Conservation (phyloP, 2,329 filamentous ascomycete genomes). For the Madurella fahalii region DNA sequence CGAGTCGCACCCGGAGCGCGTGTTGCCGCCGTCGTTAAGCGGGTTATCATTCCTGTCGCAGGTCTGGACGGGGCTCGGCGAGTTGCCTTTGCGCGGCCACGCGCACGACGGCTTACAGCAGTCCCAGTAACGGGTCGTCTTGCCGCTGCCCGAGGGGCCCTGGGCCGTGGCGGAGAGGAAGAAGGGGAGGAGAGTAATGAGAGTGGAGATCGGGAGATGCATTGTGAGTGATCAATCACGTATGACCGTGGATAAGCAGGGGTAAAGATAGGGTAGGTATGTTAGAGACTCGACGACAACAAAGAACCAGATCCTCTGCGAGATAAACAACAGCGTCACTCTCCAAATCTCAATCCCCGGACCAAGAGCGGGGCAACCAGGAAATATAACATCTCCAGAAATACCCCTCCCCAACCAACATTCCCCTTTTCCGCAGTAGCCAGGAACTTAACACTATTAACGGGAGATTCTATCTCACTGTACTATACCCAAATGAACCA, state of each 20-base stretch:
- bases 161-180: constrained; percentile 24
- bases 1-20: constrained; percentile 35
- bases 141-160: constrained; percentile 26
- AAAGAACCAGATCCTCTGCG: not conserved
- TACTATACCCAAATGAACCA: constrained; percentile 21
- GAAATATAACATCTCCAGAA: not conserved
- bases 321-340: not conserved
- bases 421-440: too few relatives aligned
- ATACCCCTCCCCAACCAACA: not conserved
- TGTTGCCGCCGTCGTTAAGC: constrained; percentile 38
- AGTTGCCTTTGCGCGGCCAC: constrained; percentile 47
- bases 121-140: constrained; percentile 43
- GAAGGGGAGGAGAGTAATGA: constrained; percentile 23
- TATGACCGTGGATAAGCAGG: not conserved
- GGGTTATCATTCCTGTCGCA: constrained; percentile 48
- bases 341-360: not conserved
- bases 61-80: constrained; percentile 38
- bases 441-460: too few relatives aligned
- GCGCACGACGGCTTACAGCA: constrained; percentile 58
- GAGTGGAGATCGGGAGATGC: constrained; percentile 25
- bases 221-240: constrained; percentile 10
- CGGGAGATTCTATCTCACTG: not conserved
- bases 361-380: not conserved
- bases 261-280: not conserved
- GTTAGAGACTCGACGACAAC: not conserved